phyloP scores from a whole-genome alignment of 352 stramenopile genomes.

The Thraustotheca clavata region DNA sequence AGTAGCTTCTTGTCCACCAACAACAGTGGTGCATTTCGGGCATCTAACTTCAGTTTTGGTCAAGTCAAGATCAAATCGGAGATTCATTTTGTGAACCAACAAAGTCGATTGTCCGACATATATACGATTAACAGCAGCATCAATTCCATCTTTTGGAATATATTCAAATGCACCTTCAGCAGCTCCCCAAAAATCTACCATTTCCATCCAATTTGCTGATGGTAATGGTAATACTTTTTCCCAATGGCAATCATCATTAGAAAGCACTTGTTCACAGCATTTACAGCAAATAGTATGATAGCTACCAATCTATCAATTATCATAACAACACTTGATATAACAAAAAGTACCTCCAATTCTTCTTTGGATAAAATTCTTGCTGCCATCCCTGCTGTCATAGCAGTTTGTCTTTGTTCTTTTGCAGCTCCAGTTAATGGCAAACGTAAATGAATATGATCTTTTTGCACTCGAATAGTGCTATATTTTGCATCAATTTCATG shows the following conservation, averaged over 20 bases:
- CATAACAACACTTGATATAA: background rate
- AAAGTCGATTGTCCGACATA: conserved; percentile 60
- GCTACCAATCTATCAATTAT: conserved; percentile 29
- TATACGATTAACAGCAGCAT: conserved; percentile 36
- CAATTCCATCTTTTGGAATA: conserved; percentile 59
- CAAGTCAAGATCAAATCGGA: conserved; percentile 27
- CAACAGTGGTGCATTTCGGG: conserved; percentile 27
- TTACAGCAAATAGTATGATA: conserved; percentile 52
- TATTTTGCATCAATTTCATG: background rate
- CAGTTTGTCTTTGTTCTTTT: conserved; percentile 26
- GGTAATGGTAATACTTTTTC: conserved; percentile 62
- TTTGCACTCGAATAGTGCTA: conserved; percentile 10
- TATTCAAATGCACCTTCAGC: conserved; percentile 73
- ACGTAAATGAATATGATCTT: conserved; percentile 35
- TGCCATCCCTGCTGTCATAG: conserved; percentile 13
- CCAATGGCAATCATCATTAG: background rate
- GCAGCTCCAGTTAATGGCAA: conserved; percentile 41
- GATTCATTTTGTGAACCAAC: conserved; percentile 44
- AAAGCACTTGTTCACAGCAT: conserved; percentile 27
- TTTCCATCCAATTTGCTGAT: conserved; percentile 79
- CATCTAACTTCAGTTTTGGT: conserved; percentile 40
- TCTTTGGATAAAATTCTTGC: background rate
- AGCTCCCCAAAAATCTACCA: conserved; percentile 81
- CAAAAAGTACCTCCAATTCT: conserved; percentile 2
- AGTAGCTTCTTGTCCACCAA: conserved; percentile 25